Evolutionary conservation across 1,284 basidiomycete species (phyloP).

Genomic region (Calocybe gambosa): DNA sequence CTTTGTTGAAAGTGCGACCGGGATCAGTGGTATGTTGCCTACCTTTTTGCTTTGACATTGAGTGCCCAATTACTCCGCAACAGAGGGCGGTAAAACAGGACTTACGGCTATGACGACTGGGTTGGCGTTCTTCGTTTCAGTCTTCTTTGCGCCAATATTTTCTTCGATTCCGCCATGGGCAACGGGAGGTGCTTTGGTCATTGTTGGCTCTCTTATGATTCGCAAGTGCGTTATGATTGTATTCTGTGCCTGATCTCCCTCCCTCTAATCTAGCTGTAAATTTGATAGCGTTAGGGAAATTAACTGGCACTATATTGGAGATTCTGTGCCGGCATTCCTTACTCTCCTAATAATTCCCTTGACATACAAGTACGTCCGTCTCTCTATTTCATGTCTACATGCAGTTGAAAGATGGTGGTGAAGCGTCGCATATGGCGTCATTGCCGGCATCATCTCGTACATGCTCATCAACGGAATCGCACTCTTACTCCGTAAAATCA

Average conservation of each 20-base stretch:
- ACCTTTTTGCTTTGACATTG: not conserved
- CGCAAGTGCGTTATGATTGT: constrained; percentile 52
- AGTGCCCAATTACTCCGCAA: not conserved
- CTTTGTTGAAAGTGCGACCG: constrained; percentile 81
- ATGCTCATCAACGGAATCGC: constrained; percentile 72
- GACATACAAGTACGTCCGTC: constrained; percentile 61
- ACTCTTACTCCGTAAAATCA: constrained; percentile 47
- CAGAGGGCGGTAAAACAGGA: constrained; percentile 86
- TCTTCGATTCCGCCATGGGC: constrained; percentile 86
- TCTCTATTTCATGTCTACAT: not conserved
- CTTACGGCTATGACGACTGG: constrained; percentile 75
- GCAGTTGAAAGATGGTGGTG: constrained; percentile 1
- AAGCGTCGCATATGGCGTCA: constrained; percentile 88
- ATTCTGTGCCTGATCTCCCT: not conserved
- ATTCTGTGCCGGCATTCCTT: constrained; percentile 80
- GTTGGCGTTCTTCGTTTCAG: constrained; percentile 76
- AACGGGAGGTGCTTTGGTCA: constrained; percentile 81
- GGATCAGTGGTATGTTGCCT: constrained; percentile 50
- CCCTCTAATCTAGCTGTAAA: too few relatives aligned
- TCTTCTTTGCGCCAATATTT: constrained; percentile 91
- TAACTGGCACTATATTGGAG: constrained; percentile 87
- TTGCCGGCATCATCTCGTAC: constrained; percentile 72
- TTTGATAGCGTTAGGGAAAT: constrained; percentile 62
- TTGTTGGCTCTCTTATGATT: constrained; percentile 89
- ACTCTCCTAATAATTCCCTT: constrained; percentile 74